These are phyloP conservation scores for Arctium lappa DNA, from an alignment of 129 eudicot species.

Conservation along the genomic window DNA sequence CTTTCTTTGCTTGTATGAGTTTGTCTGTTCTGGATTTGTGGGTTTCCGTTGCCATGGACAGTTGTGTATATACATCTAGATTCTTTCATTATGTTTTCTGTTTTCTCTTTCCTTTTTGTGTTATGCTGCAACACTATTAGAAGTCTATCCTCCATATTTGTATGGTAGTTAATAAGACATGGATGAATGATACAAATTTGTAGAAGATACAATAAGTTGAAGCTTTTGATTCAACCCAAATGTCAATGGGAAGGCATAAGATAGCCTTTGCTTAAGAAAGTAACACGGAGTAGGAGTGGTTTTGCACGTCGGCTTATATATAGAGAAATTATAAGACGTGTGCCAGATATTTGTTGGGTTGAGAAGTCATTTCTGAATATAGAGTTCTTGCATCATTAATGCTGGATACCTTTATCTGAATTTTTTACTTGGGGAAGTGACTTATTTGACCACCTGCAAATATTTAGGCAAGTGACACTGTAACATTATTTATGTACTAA, in stretches of 20 bases:
- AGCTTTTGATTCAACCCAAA: neutral
- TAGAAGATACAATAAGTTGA: neutral
- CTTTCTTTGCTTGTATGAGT: neutral
- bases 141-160: neutral
- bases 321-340: neutral
- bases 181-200: neutral
- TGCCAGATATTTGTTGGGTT: neutral
- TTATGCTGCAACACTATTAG: neutral
- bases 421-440: neutral
- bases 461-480: neutral
- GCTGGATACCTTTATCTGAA: too few species aligned
- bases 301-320: neutral
- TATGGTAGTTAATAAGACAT: neutral
- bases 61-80: neutral
- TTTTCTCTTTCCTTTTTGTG: neutral
- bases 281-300: neutral
- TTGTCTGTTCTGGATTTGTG: neutral
- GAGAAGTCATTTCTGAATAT: neutral
- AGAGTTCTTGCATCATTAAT: neutral
- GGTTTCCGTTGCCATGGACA: neutral
- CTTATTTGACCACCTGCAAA: neutral
- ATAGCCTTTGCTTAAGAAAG: neutral
- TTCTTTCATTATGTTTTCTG: neutral
- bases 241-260: neutral
- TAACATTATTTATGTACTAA: neutral